Base-by-base conservation (phyloP, 371 early-diverging fungal genomes). In the Apophysomyces sp. region DNA sequence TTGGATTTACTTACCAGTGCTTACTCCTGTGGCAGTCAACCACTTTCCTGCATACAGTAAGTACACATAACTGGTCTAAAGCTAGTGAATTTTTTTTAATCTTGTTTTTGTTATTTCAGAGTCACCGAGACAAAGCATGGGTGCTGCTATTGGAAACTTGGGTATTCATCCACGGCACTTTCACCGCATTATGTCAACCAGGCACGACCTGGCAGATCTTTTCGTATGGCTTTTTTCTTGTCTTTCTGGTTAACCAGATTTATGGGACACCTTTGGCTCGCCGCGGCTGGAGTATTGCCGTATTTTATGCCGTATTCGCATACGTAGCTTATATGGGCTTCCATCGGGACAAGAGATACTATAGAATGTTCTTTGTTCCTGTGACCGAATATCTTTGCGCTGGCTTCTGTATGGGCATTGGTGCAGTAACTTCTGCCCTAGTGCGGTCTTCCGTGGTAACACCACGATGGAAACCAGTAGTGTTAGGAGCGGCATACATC, bases 21-120 rank as follows among this genome's bases (percentile, higher is more conserved):
- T 53, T 78, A 16, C 58, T 78, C 13, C 57, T 78, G 36, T 78
- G 79, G 79, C 79, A 78, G 61, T 78, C 79, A 9, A 66, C 79
- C 3, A 73, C 67, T 7, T 73, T 78, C 52, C 55, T 73, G 13
- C 76, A 75, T 49, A 61, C 62, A 56, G 73, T 75, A 67, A 63
- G n/a, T n/a, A n/a, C n/a, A n/a, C n/a, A n/a, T n/a, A n/a, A n/a
- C n/a, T n/a, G n/a, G n/a, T n/a, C n/a, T n/a, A n/a, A n/a, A n/a
- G 31, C 24, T 8, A 53, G 21, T 9, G 8, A 28, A 2, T 44
- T 16, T 26, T 41, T 8, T 18, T n/a, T 54, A 13, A 26, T n/a
- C 21, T 12, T n/a, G 13, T 34, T 13, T 34, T 34, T 13, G 34
- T 34, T 13, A 11, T 34, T 34, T 13, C 55, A 77, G 74, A 72